Conservation (phyloP, 805 yeast genomes). For the Metschnikowia drakensbergensis region DNA sequence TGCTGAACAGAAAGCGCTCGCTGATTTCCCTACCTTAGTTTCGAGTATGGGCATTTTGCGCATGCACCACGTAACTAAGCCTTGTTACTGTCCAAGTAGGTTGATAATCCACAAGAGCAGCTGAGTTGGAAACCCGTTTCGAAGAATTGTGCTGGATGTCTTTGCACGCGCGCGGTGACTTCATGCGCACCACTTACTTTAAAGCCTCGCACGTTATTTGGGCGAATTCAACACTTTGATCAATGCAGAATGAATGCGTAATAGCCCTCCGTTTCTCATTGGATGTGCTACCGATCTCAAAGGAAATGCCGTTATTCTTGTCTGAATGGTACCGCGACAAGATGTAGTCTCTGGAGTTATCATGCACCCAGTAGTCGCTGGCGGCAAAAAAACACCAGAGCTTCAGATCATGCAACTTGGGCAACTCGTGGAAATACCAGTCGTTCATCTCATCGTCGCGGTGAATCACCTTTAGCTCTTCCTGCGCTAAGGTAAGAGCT, state of each 20-base stretch:
- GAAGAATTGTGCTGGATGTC: too few species aligned
- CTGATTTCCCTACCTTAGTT: too few species aligned
- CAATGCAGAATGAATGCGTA: conserved; percentile 60
- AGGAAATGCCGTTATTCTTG: conserved; percentile 26
- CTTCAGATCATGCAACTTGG: conserved; percentile 20
- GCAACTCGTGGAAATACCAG: conserved; percentile 34
- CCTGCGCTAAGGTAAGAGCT: conserved; percentile 51
- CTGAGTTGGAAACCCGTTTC: too few species aligned
- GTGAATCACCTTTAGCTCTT: conserved; percentile 54
- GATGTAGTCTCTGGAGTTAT: conserved; percentile 45
- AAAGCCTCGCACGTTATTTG: conserved; percentile 30
- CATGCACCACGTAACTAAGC: too few species aligned
- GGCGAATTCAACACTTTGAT: conserved; percentile 51
- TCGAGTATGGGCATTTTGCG: too few species aligned
- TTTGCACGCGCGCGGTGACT: not conserved
- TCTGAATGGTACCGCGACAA: conserved; percentile 32
- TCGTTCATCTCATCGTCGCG: conserved; percentile 51
- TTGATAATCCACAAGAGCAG: too few species aligned
- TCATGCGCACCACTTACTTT: conserved; percentile 3
- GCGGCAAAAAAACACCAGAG: conserved; percentile 58
- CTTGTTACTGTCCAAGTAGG: too few species aligned
- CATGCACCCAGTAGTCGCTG: conserved; percentile 65
- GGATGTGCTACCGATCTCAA: conserved; percentile 32
- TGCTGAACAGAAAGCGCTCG: too few species aligned
- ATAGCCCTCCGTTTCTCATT: conserved; percentile 28